phyloP scores from a whole-genome alignment of 164 flowering plant genomes.

The Piper longum region DNA sequence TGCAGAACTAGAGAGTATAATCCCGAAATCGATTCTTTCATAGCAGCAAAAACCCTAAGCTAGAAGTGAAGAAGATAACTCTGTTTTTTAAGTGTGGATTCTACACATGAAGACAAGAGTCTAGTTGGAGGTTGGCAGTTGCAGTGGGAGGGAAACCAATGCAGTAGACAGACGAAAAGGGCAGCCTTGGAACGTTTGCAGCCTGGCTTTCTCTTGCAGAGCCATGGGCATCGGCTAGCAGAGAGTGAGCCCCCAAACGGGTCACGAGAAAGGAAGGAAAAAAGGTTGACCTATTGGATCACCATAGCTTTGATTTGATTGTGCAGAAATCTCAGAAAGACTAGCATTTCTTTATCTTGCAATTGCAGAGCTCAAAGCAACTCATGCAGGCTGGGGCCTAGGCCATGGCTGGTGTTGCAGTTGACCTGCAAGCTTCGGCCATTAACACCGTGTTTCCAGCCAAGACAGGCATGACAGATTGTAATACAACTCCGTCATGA shows the following conservation, averaged over 20 bases:
- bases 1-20: too few relatives aligned
- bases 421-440: neutral
- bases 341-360: neutral
- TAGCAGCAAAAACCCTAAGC: too few relatives aligned
- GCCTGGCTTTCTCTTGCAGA: neutral
- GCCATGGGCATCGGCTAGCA: neutral
- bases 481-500: neutral
- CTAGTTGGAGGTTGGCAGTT: neutral
- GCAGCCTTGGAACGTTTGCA: neutral
- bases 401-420: neutral
- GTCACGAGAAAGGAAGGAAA: neutral
- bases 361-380: neutral
- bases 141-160: neutral
- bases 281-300: neutral
- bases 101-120: neutral
- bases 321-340: neutral
- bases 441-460: neutral
- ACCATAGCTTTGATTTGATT: neutral
- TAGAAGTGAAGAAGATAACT: too few relatives aligned
- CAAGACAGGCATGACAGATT: neutral
- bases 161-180: neutral
- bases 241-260: neutral
- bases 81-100: neutral
- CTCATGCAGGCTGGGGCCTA: neutral
- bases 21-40: too few relatives aligned